These are phyloP conservation scores for Prunus dulcis DNA, from an alignment of 306 rosid species.

Conservation along the genomic window DNA sequence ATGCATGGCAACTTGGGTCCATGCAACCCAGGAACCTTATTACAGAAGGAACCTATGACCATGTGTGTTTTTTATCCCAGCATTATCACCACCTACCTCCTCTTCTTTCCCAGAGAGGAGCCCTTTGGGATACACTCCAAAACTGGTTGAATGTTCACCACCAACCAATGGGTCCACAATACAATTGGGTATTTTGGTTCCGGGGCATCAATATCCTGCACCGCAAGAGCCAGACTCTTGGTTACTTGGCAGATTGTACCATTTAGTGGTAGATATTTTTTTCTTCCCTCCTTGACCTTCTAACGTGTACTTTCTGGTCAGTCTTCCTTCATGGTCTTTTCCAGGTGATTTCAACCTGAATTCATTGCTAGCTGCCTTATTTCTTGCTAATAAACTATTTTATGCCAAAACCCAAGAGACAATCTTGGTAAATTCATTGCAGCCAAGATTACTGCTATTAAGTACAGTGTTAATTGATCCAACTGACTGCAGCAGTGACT, in stretches of 20 bases:
- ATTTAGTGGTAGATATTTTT: background rate
- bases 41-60: background rate
- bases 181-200: background rate
- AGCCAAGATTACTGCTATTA: background rate
- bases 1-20: background rate
- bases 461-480: constrained; percentile 13
- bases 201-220: background rate
- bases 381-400: background rate
- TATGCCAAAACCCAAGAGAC: background rate
- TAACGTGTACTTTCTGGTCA: background rate
- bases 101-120: background rate
- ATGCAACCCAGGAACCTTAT: background rate
- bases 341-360: background rate
- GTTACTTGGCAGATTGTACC: background rate
- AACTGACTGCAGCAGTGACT: constrained; percentile 21
- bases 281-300: background rate
- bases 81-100: background rate
- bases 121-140: background rate
- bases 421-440: background rate
- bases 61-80: background rate
- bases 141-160: background rate
- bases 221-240: background rate
- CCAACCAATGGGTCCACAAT: background rate
- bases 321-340: background rate
- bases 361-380: background rate